Percentiles rank a stretch among this genome's conserved stretches.
Conservation (phyloP, 208 protist species). For the Trypanosomatidae sp. region DNA sequence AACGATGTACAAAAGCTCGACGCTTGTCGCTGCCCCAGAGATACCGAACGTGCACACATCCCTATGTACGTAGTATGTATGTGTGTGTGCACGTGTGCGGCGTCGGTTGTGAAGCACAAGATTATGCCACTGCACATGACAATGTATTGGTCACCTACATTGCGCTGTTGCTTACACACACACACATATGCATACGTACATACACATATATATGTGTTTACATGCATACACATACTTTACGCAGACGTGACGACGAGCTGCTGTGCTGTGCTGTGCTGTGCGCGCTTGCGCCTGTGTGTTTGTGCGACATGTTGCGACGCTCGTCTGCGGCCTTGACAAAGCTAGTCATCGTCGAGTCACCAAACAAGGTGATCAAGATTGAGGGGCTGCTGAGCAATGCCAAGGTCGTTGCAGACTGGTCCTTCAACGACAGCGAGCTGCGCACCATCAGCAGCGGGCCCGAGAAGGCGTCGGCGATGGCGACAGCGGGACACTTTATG, state of each 20-base stretch:
- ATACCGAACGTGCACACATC: too few species aligned
- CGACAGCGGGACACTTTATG: slow-evolving; percentile 85
- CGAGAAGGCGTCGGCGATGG: slow-evolving; percentile 70
- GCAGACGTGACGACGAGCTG: not conserved
- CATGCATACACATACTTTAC: not conserved
- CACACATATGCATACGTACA: not conserved
- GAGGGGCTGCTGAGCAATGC: slow-evolving; percentile 71
- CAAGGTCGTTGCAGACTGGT: slow-evolving; percentile 74
- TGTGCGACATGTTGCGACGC: not conserved
- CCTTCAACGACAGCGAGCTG: slow-evolving; percentile 37
- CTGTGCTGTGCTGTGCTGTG: too few species aligned
- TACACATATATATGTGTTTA: not conserved
- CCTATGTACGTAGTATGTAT: too few species aligned
- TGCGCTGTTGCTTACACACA: too few species aligned
- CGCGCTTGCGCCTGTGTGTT: too few species aligned
- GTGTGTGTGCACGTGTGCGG: too few species aligned
- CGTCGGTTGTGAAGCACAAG: too few species aligned
- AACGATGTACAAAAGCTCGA: too few species aligned
- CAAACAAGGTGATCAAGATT: slow-evolving; percentile 87
- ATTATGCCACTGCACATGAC: too few species aligned
- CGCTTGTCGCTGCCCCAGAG: too few species aligned
- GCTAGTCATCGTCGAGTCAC: slow-evolving; percentile 86
- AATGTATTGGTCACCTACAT: too few species aligned
- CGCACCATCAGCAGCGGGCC: slow-evolving; percentile 24
- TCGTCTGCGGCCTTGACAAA: slow-evolving; percentile 1